Conservation (phyloP, 1,284 basidiomycete genomes). For the Porodaedalea pini region DNA sequence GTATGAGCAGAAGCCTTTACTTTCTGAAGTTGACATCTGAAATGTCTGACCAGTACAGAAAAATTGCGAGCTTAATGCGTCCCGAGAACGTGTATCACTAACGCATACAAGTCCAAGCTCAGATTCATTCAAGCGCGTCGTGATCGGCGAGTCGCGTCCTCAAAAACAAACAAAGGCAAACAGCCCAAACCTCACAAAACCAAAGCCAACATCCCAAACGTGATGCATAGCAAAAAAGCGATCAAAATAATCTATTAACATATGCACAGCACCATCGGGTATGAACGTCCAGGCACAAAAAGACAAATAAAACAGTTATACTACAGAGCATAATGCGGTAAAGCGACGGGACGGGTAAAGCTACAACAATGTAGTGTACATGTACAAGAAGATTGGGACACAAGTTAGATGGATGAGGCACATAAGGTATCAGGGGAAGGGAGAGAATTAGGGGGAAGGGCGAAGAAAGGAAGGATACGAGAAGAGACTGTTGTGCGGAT, state of each 20-base stretch:
- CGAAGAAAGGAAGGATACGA: not conserved
- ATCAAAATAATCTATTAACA: not conserved
- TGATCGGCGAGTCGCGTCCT: too few species aligned
- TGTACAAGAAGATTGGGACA: not conserved
- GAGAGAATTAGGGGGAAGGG: not conserved
- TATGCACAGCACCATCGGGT: not conserved
- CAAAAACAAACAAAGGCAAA: too few species aligned
- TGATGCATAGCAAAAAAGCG: not conserved
- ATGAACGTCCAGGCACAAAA: not conserved
- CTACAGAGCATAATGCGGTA: not conserved
- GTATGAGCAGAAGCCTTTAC: too few species aligned
- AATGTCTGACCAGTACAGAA: too few species aligned
- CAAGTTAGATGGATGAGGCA: not conserved
- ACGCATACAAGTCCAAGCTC: not conserved
- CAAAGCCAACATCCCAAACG: not conserved
- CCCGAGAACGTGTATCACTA: not conserved
- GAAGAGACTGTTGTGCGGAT: not conserved
- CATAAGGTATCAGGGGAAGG: constrained; percentile 1
- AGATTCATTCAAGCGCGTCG: not conserved
- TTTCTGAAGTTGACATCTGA: too few species aligned
- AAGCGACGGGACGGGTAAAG: not conserved
- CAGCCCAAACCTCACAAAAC: too few species aligned
- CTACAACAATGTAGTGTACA: not conserved
- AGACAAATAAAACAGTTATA: not conserved
- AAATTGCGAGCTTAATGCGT: too few species aligned